A percentile compares a stretch with the other conserved stretches of the same genome.
phyloP scores from a whole-genome alignment of 805 yeast genomes.

The Kregervanrija fluxuum region DNA sequence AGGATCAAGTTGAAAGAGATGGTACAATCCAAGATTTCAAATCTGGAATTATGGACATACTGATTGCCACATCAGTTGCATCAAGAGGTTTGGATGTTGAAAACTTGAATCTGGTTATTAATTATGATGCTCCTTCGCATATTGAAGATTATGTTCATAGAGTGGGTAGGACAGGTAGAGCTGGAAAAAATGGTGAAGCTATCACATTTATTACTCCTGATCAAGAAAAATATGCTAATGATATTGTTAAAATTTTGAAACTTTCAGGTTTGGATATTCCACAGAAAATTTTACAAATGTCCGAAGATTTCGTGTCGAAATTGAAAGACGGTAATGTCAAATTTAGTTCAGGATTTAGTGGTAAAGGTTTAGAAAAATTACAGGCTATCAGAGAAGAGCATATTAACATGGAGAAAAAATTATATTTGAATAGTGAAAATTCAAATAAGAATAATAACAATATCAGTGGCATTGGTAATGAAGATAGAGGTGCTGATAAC shows the following conservation, averaged over 20 bases:
- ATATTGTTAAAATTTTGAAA: constrained; percentile 61
- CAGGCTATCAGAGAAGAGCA: constrained; percentile 53
- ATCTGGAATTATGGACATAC: constrained; percentile 48
- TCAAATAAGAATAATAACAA: background rate
- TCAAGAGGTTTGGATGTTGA: constrained; percentile 96
- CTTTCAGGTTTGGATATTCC: constrained; percentile 41
- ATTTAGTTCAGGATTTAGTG: constrained; percentile 79
- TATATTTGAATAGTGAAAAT: constrained; percentile 36
- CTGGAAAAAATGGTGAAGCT: constrained; percentile 67
- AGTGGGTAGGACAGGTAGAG: constrained; percentile 94
- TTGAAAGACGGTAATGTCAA: constrained; percentile 58
- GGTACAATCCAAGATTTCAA: constrained; percentile 65
- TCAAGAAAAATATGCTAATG: constrained; percentile 61
- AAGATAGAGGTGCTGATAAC: constrained; percentile 9
- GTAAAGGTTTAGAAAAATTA: constrained; percentile 78
- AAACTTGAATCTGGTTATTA: constrained; percentile 69
- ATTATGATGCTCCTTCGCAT: constrained; percentile 77
- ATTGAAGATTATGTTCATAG: constrained; percentile 95
- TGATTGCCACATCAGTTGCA: constrained; percentile 90
- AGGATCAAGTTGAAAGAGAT: constrained; percentile 77
- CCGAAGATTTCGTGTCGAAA: constrained; percentile 49
- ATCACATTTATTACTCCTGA: constrained; percentile 59
- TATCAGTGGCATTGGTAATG: constrained; percentile 8
- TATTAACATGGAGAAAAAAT: constrained; percentile 41
- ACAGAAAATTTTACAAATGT: constrained; percentile 40